Conservation (phyloP, 495 filamentous ascomycete species). For the Astrothelium macrocarpum region DNA sequence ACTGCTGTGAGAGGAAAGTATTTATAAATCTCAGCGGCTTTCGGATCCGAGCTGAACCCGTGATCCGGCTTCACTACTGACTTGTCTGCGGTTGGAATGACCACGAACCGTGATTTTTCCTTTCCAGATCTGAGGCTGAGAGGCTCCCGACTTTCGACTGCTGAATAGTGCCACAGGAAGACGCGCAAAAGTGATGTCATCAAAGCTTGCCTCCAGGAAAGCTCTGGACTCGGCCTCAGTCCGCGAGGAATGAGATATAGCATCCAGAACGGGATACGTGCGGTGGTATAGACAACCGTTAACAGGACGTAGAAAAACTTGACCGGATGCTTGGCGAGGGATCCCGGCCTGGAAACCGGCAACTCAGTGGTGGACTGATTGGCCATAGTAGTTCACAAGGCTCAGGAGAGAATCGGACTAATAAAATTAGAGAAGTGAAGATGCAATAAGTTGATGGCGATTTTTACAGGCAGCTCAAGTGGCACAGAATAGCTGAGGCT, state of each 20-base stretch:
- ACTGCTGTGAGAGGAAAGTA: slow-evolving; percentile 1
- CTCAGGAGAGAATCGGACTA: not conserved
- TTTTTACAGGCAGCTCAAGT: not conserved
- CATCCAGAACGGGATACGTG: not conserved
- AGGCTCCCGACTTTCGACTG: slow-evolving; percentile 20
- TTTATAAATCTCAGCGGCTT: not conserved
- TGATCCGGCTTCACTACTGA: not conserved
- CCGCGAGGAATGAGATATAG: not conserved
- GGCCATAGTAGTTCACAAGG: not conserved
- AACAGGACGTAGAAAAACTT: not conserved
- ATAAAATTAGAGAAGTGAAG: not conserved
- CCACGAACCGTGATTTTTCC: slow-evolving; percentile 28
- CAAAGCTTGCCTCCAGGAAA: slow-evolving; percentile 30
- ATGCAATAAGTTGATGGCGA: not conserved
- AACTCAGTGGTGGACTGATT: not conserved
- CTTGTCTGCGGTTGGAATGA: slow-evolving; percentile 18
- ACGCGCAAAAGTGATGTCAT: slow-evolving; percentile 19
- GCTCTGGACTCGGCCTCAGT: slow-evolving; percentile 11
- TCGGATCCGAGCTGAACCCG: slow-evolving; percentile 10
- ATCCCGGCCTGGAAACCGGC: not conserved
- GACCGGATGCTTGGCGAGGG: not conserved
- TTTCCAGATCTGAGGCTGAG: slow-evolving; percentile 24
- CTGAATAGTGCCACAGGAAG: slow-evolving; percentile 19
- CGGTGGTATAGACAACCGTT: not conserved
- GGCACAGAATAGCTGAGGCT: not conserved